Evolutionary conservation across 148 eudicot genomes (phyloP).

Genomic region (Nepenthes mirabilis): DNA sequence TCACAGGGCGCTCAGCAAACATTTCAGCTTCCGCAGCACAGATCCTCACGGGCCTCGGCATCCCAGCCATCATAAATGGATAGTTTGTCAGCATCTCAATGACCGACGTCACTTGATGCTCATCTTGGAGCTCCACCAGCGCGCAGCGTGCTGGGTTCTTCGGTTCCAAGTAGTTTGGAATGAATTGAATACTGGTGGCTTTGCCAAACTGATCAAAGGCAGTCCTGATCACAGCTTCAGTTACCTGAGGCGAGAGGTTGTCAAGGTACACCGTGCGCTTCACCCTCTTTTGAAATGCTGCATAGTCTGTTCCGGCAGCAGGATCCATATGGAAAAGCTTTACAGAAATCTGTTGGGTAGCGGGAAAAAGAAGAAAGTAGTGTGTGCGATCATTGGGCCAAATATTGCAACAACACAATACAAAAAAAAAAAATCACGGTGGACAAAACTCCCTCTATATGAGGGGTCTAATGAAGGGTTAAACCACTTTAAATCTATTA

Average conservation of each 20-base stretch:
- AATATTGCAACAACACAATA: too few species aligned
- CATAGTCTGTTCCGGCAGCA: constrained; percentile 27
- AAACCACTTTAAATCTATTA: too few species aligned
- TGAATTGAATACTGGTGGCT: constrained; percentile 29
- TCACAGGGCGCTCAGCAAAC: constrained; percentile 60
- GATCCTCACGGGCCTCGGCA: constrained; percentile 78
- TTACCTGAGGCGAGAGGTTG: constrained; percentile 53
- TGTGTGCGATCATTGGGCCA: too few species aligned
- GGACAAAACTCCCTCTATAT: too few species aligned
- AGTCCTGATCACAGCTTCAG: constrained; percentile 36
- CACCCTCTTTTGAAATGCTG: constrained; percentile 49
- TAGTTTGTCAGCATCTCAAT: constrained; percentile 13
- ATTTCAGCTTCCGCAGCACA: constrained; percentile 35
- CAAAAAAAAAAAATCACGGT: too few species aligned
- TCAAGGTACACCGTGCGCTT: constrained; percentile 55
- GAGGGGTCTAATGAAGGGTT: too few species aligned
- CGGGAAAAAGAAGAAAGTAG: too few species aligned
- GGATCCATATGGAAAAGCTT: background rate
- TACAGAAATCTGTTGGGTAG: too few species aligned
- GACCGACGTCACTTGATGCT: constrained; percentile 27
- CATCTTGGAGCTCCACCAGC: constrained; percentile 47
- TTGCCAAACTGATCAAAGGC: constrained; percentile 59
- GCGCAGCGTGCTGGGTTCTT: constrained; percentile 26
- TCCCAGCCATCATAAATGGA: constrained; percentile 66
- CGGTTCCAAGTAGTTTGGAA: constrained; percentile 35